phyloP scores from a whole-genome alignment of 768 basidiomycete genomes.

The Gymnopilus dilepis region DNA sequence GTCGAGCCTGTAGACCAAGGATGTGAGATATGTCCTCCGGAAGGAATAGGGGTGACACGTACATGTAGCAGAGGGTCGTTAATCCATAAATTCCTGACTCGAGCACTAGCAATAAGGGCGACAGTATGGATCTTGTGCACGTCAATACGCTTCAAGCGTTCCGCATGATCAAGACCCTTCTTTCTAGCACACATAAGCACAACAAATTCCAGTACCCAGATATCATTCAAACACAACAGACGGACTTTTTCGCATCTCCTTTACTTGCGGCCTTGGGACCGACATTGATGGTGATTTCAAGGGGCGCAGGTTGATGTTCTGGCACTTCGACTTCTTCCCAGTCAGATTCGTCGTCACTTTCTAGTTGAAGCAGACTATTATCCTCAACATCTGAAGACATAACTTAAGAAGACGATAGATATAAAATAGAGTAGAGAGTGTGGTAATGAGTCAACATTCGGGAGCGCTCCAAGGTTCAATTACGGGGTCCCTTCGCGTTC shows the following conservation, averaged over 20 bases:
- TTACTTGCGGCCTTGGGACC: constrained; percentile 38
- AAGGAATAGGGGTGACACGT: constrained; percentile 17
- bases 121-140: constrained; percentile 92
- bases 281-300: constrained; percentile 76
- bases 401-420: neutral
- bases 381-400: constrained; percentile 28
- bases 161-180: constrained; percentile 62
- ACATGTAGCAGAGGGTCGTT: constrained; percentile 88
- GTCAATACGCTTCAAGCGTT: constrained; percentile 76
- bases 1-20: constrained; percentile 67
- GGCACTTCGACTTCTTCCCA: constrained; percentile 82
- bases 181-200: constrained; percentile 37
- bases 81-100: constrained; percentile 80
- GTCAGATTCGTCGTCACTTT: constrained; percentile 74
- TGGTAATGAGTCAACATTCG: constrained; percentile 11
- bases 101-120: constrained; percentile 75
- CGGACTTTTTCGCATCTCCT: constrained; percentile 49
- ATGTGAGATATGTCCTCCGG: neutral
- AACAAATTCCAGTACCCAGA: constrained; percentile 16
- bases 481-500: too few species aligned
- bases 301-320: constrained; percentile 46
- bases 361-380: constrained; percentile 29
- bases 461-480: neutral
- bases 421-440: constrained; percentile 1
- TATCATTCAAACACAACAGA: constrained; percentile 23